Conservation (phyloP, 176 grass and related monocot genomes). For the Pontederia crassipes region DNA sequence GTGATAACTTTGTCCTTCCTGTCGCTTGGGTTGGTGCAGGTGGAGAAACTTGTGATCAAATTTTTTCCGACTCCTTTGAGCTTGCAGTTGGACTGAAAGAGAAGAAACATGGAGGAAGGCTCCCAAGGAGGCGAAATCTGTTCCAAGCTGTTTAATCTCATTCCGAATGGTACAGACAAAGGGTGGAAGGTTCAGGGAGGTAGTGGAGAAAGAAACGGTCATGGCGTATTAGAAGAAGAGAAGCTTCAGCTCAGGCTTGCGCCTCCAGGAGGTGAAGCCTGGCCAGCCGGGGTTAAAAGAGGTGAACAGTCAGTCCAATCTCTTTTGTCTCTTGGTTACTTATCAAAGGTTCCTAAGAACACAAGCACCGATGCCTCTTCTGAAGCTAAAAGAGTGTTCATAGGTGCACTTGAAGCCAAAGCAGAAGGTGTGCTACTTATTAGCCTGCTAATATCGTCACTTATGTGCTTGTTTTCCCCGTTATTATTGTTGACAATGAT, state of each 20-base stretch:
- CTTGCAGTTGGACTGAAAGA: too few relatives aligned
- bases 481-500: too few relatives aligned
- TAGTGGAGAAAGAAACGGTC: background rate
- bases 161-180: background rate
- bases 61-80: too few relatives aligned
- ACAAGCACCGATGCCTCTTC: conserved; percentile 2
- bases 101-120: background rate
- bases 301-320: background rate
- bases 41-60: too few relatives aligned
- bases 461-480: too few relatives aligned
- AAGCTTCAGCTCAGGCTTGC: conserved; percentile 16
- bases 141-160: background rate
- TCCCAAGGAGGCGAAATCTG: background rate
- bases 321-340: conserved; percentile 2
- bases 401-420: background rate
- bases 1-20: too few relatives aligned
- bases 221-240: background rate
- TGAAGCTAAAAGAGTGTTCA: conserved; percentile 11
- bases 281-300: conserved; percentile 1
- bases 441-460: background rate
- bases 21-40: too few relatives aligned
- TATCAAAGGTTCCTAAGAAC: conserved; percentile 11
- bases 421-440: background rate
- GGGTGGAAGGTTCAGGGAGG: background rate
- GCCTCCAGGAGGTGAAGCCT: conserved; percentile 5